Conservation (phyloP, 169 alveolate genomes). For the Eimeria praecox region DNA sequence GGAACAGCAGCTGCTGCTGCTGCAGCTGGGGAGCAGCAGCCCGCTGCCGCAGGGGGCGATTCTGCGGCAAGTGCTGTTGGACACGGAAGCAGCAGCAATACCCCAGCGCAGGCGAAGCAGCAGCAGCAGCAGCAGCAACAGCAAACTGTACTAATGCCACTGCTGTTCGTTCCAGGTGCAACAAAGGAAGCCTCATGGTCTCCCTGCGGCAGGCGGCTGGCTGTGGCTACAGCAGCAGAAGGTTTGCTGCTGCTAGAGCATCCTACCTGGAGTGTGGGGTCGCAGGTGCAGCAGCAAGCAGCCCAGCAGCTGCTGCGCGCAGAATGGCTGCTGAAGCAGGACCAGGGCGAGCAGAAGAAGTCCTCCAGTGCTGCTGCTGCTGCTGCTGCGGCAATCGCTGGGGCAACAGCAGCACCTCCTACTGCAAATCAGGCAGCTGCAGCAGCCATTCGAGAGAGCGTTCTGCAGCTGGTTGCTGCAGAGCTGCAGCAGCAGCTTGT, state of each 20-base stretch:
- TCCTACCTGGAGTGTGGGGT: conserved; percentile 70
- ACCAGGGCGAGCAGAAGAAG: conserved; percentile 12
- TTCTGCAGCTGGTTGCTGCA: conserved; percentile 63
- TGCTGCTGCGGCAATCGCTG: conserved; percentile 42
- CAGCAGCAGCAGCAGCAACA: conserved; percentile 54
- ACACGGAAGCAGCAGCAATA: not conserved
- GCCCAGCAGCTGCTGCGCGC: conserved; percentile 66
- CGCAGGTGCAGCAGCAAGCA: conserved; percentile 64
- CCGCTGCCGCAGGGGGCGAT: not conserved
- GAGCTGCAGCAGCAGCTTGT: conserved; percentile 38
- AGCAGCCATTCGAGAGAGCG: conserved; percentile 12
- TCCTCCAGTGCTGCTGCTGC: conserved; percentile 55
- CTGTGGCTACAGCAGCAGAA: conserved; percentile 49
- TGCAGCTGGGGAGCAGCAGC: conserved; percentile 20
- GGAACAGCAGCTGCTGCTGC: not conserved
- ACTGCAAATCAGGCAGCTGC: conserved; percentile 33
- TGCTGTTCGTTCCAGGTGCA: conserved; percentile 66
- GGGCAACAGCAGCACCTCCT: conserved; percentile 43
- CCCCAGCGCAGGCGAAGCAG: not conserved
- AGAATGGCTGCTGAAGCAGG: conserved; percentile 58
- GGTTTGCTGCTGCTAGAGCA: conserved; percentile 67
- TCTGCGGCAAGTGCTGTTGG: not conserved
- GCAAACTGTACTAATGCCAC: conserved; percentile 54
- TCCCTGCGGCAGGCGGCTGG: conserved; percentile 76
- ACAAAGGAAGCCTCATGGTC: conserved; percentile 73